Evolutionary conservation across 202 grass and related monocot species (phyloP).

Genomic region (Musa balbisiana): DNA sequence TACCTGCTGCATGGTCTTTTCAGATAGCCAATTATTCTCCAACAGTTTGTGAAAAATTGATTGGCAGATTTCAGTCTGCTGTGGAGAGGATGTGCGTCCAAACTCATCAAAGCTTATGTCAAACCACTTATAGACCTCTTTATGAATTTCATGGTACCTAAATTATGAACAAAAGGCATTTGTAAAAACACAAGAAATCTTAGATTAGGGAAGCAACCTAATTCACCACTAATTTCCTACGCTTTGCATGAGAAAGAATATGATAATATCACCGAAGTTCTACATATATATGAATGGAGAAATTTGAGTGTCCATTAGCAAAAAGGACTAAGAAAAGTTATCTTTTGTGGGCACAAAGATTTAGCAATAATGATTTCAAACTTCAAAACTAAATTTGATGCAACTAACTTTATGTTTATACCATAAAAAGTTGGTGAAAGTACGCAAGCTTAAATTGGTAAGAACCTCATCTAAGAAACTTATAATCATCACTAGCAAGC

Average conservation of each 20-base stretch:
- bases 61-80: conserved; percentile 89
- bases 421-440: background rate
- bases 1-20: conserved; percentile 94
- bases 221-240: background rate
- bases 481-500: background rate
- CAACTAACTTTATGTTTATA: background rate
- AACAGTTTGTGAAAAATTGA: conserved; percentile 82
- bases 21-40: conserved; percentile 90
- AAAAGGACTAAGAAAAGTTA: too few relatives aligned
- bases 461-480: background rate
- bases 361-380: too few relatives aligned
- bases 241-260: too few relatives aligned
- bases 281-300: too few relatives aligned
- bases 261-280: too few relatives aligned
- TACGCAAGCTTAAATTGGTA: background rate
- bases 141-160: conserved; percentile 88
- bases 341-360: too few relatives aligned
- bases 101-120: conserved; percentile 97
- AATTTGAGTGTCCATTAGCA: too few relatives aligned
- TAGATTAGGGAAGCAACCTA: background rate
- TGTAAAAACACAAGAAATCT: conserved; percentile 8
- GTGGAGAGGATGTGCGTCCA: conserved; percentile 65
- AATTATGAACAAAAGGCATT: conserved; percentile 19
- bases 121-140: conserved; percentile 91
- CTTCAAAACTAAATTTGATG: background rate